phyloP scores from a whole-genome alignment of 2,329 filamentous ascomycete genomes.

The Corinectria fuckeliana region DNA sequence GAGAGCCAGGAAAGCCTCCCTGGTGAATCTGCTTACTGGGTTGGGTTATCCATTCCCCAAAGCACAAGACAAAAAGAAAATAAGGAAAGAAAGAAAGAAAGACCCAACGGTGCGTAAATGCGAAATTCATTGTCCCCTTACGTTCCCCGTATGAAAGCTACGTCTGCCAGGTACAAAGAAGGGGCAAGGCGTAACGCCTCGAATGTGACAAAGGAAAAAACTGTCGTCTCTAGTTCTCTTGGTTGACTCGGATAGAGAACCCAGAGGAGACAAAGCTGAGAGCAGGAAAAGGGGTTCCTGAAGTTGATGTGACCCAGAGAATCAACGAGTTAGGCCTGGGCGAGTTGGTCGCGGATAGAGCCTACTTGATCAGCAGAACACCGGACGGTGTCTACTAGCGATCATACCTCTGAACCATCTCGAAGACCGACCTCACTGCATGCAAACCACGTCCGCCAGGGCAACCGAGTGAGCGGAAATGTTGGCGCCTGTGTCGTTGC shows the following conservation, averaged over 20 bases:
- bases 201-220: background rate
- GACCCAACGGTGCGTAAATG: conserved; percentile 9
- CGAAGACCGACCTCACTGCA: conserved; percentile 44
- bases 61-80: conserved; percentile 19
- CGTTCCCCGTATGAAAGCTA: background rate
- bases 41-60: conserved; percentile 15
- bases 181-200: background rate
- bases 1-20: background rate
- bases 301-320: background rate
- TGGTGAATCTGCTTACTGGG: background rate
- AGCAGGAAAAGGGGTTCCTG: background rate
- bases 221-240: background rate
- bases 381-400: too few relatives aligned
- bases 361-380: background rate
- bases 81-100: conserved; percentile 11
- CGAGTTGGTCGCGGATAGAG: background rate
- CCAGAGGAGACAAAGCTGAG: background rate
- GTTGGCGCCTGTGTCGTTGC: conserved; percentile 56
- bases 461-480: conserved; percentile 53
- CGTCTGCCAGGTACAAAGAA: background rate
- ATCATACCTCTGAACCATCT: background rate
- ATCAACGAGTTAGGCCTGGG: background rate
- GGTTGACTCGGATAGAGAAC: background rate
- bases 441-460: conserved; percentile 56
- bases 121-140: conserved; percentile 10